Evolutionary conservation across 768 basidiomycete genomes (phyloP).

Genomic region (Xanthoconium purpureum): DNA sequence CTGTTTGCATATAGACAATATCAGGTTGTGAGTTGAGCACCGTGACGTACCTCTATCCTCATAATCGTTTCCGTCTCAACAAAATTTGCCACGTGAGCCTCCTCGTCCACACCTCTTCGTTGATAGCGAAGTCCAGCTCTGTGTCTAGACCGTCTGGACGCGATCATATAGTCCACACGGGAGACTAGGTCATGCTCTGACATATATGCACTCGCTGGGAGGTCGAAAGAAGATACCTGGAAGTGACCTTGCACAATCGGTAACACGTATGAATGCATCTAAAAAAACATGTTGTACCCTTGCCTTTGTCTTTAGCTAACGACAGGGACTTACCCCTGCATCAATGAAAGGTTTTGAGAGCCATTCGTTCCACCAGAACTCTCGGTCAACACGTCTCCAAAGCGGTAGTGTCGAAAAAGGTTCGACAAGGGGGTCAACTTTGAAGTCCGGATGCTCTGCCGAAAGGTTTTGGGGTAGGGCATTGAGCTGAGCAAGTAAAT

Average conservation of each 20-base stretch:
- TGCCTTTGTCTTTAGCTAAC: background rate
- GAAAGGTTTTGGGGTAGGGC: conserved; percentile 39
- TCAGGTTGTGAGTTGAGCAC: background rate
- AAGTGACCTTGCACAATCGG: conserved; percentile 95
- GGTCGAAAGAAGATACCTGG: conserved; percentile 66
- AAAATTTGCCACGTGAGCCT: conserved; percentile 92
- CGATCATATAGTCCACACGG: conserved; percentile 71
- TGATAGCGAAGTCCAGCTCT: conserved; percentile 94
- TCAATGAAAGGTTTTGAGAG: conserved; percentile 83
- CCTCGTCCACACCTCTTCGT: conserved; percentile 89
- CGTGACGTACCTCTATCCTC: conserved; percentile 62
- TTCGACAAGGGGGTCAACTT: conserved; percentile 59
- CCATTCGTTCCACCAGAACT: conserved; percentile 97
- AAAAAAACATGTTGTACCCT: background rate
- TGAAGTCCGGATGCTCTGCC: conserved; percentile 30
- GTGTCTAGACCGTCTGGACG: conserved; percentile 84
- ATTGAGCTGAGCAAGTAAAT: conserved; percentile 59
- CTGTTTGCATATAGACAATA: conserved; percentile 35
- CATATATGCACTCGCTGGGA: conserved; percentile 42
- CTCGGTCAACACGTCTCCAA: conserved; percentile 85
- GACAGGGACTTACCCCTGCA: conserved; percentile 59
- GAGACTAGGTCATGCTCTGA: conserved; percentile 39
- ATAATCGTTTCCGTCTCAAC: conserved; percentile 93
- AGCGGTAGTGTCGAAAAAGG: conserved; percentile 77
- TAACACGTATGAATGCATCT: conserved; percentile 82